Evolutionary conservation across 2,329 filamentous ascomycete genomes (phyloP).

Genomic region (Lachnellula arida): DNA sequence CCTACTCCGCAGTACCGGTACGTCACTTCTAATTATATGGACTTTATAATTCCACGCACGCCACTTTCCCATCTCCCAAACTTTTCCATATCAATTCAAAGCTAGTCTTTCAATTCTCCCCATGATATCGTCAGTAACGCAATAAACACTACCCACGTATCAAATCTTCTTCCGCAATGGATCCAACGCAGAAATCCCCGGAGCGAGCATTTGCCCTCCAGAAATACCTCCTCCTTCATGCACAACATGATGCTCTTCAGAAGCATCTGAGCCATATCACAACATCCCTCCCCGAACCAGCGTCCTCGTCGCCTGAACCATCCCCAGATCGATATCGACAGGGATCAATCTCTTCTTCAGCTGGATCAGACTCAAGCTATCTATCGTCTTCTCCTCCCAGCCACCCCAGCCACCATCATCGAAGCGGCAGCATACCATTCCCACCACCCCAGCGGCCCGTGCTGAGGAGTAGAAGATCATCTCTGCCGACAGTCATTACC

Average conservation of each 20-base stretch:
- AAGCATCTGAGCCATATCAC: constrained; percentile 28
- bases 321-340: constrained; percentile 5
- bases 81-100: no score
- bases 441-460: constrained; percentile 5
- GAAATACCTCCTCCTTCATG: constrained; percentile 33
- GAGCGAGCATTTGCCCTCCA: constrained; percentile 32
- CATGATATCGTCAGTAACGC: neutral
- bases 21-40: no score
- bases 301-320: constrained; percentile 5
- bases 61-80: no score
- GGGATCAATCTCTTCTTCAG: constrained; percentile 20
- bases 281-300: constrained; percentile 4
- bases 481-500: constrained; percentile 24
- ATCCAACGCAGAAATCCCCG: constrained; percentile 20
- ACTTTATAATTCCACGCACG: no score
- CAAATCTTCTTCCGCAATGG: constrained; percentile 3
- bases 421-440: constrained; percentile 7
- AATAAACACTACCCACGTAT: neutral
- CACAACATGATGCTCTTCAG: constrained; percentile 32
- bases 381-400: constrained; percentile 6
- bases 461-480: constrained; percentile 13
- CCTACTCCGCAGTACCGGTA: no score
- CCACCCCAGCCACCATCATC: constrained; percentile 8
- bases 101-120: neutral
- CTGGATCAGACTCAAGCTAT: constrained; percentile 9